Base-by-base conservation (phyloP, 2,329 filamentous ascomycete genomes). In the Alternaria novae-zelandiae region DNA sequence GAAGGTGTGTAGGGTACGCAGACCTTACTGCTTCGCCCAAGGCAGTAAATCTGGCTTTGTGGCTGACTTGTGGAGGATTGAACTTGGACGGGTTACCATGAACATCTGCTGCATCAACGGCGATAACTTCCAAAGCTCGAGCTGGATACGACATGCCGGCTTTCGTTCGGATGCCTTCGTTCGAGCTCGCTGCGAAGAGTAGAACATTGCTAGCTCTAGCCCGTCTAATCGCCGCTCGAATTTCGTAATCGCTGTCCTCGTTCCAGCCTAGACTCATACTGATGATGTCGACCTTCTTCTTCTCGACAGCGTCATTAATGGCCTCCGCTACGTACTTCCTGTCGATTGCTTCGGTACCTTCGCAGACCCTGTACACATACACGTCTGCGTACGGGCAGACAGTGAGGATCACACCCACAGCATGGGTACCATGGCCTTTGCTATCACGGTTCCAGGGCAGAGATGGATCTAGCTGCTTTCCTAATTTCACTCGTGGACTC, bases 401-500 rank as follows among this genome's bases (percentile, higher is more conserved):
- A 25, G 63, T 21, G 11, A 67, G 46, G 17, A 68, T 53, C 6
- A 69, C 21, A 11, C 65, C 57, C 13, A 25, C 59, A 10, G 43
- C 58, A 43, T 69, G 65, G 6, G 67, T 67, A 10, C 67, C 67
- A 13, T 69, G 67, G 15, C 67, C 65, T 43, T 67, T 41, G 8
- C 17, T 21, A 1, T 54, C 50, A 1, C 10, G 8, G 7, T 54
- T 54, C 32, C 28, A 41, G 21, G 28, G 28, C 50, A 54, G 20
- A 1, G 50, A 4, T 20, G 49, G 26, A 23, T 41, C 28, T 3
- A 54, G 50, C 3, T 23, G 20, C 30, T 54, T 54, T 4, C 50
- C 50, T 17, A 41, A 2, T 3, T 36, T 54, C 6, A 50, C 26
- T 25, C 47, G 47, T 28, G 47, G 26, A n/a, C 26, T 23, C 47